Conservation (phyloP, 495 filamentous ascomycete species). For the Bombardia bombarda region DNA sequence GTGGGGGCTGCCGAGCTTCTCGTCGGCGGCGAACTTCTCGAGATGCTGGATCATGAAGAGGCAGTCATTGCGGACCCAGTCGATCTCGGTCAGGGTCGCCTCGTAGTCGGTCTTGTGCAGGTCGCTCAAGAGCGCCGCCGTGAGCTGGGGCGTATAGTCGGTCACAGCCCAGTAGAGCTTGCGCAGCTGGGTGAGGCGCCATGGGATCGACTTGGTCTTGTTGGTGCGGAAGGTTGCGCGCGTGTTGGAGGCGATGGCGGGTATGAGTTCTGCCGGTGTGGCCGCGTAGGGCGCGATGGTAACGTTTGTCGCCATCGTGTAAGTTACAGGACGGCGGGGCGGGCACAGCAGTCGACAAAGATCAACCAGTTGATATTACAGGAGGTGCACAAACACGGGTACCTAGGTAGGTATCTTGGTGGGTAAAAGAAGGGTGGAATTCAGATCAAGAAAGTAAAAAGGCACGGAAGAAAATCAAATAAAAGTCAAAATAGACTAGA, state of each 20-base stretch:
- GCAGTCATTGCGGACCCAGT: slow-evolving; percentile 71
- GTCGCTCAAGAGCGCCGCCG: slow-evolving; percentile 65
- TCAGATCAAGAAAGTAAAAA: too few relatives aligned
- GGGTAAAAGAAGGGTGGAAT: too few relatives aligned
- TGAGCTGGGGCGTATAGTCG: slow-evolving; percentile 62
- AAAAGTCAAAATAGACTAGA: too few relatives aligned
- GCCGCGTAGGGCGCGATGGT: slow-evolving; percentile 51
- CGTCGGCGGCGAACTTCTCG: slow-evolving; percentile 74
- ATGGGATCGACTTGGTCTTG: slow-evolving; percentile 74
- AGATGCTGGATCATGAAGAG: slow-evolving; percentile 68
- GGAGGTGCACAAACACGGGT: too few relatives aligned
- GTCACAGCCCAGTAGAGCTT: slow-evolving; percentile 88
- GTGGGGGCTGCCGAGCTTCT: slow-evolving; percentile 51
- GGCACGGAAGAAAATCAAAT: too few relatives aligned
- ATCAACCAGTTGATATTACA: too few relatives aligned
- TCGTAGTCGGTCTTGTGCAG: slow-evolving; percentile 68
- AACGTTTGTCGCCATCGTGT: slow-evolving; percentile 30
- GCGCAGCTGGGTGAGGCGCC: slow-evolving; percentile 74
- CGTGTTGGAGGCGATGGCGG: slow-evolving; percentile 45
- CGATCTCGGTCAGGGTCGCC: slow-evolving; percentile 57
- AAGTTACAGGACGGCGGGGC: too few relatives aligned
- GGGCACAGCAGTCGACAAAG: too few relatives aligned
- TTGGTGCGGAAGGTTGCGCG: slow-evolving; percentile 63
- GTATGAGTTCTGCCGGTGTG: slow-evolving; percentile 61
- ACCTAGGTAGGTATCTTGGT: too few relatives aligned